Conservation (phyloP, 2,329 filamentous ascomycete genomes). For the Diplodia mutila region DNA sequence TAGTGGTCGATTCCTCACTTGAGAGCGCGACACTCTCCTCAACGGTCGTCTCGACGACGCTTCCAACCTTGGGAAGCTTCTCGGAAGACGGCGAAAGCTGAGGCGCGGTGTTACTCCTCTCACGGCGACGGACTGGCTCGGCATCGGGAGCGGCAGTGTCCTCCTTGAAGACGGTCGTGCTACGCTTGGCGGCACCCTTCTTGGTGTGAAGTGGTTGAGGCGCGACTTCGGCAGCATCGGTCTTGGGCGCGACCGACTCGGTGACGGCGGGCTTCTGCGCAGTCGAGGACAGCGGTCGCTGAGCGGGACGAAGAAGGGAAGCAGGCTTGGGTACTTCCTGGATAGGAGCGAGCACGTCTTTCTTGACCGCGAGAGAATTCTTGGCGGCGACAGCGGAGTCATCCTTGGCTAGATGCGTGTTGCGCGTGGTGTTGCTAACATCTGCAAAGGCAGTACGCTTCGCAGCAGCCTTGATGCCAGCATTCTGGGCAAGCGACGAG, state of each 20-base stretch:
- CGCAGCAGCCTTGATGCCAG: slow-evolving; percentile 64
- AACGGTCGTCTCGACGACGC: slow-evolving; percentile 1
- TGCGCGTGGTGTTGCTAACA: slow-evolving; percentile 69
- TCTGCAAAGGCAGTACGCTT: slow-evolving; percentile 84
- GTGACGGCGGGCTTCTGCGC: slow-evolving; percentile 10
- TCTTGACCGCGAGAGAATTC: slow-evolving; percentile 36
- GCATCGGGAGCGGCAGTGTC: not conserved
- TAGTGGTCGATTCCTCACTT: slow-evolving; percentile 21
- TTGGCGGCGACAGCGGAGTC: slow-evolving; percentile 58
- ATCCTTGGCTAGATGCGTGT: slow-evolving; percentile 53
- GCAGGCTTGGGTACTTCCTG: slow-evolving; percentile 17
- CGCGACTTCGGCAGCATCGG: slow-evolving; percentile 1
- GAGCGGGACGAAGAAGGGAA: slow-evolving; percentile 20
- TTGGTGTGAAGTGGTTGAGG: not conserved
- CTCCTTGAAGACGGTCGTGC: slow-evolving; percentile 60
- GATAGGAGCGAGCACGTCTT: slow-evolving; percentile 21
- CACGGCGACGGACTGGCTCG: slow-evolving; percentile 9
- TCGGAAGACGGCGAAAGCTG: slow-evolving; percentile 21
- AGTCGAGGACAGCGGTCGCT: slow-evolving; percentile 11
- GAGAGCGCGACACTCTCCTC: slow-evolving; percentile 3
- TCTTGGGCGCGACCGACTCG: slow-evolving; percentile 8
- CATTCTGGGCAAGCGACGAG: slow-evolving; percentile 58
- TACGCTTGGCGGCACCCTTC: slow-evolving; percentile 23
- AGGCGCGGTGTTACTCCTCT: slow-evolving; percentile 21
- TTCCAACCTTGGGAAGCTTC: slow-evolving; percentile 5